These are phyloP conservation scores for Entoloma clypeatum DNA, from an alignment of 1,284 basidiomycete genomes.

Conservation along the genomic window DNA sequence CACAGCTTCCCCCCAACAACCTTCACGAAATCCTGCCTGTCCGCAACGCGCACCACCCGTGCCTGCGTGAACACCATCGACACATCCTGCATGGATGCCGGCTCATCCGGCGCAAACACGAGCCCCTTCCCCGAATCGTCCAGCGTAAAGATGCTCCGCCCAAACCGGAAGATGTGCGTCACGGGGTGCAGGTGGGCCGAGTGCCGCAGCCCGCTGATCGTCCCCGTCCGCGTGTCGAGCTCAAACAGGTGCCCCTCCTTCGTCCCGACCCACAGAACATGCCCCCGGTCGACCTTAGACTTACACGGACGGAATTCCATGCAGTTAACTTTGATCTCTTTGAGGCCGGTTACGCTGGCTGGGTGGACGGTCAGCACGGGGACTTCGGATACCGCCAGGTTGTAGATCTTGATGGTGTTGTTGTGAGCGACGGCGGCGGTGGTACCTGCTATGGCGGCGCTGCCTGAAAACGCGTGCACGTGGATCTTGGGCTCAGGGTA, in stretches of 20 bases:
- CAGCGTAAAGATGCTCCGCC: constrained; percentile 66
- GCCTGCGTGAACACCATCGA: constrained; percentile 44
- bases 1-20: constrained; percentile 75
- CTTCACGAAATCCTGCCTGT: constrained; percentile 77
- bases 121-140: constrained; percentile 83
- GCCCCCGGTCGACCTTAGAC: constrained; percentile 35
- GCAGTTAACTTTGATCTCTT: constrained; percentile 70
- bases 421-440: constrained; percentile 58
- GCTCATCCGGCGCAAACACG: constrained; percentile 59
- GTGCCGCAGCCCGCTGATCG: constrained; percentile 53
- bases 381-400: constrained; percentile 45
- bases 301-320: constrained; percentile 68
- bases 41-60: constrained; percentile 70
- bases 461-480: constrained; percentile 53
- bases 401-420: constrained; percentile 65
- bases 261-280: constrained; percentile 79
- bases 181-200: constrained; percentile 66
- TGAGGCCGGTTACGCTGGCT: constrained; percentile 52
- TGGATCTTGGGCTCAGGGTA: constrained; percentile 46
- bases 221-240: constrained; percentile 64
- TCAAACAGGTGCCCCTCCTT: constrained; percentile 87
- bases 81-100: constrained; percentile 33
- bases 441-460: constrained; percentile 59
- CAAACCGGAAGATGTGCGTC: constrained; percentile 69
- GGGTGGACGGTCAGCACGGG: constrained; percentile 57